Conservation (phyloP, 257 asterid species). For the Schizonepeta tenuifolia region DNA sequence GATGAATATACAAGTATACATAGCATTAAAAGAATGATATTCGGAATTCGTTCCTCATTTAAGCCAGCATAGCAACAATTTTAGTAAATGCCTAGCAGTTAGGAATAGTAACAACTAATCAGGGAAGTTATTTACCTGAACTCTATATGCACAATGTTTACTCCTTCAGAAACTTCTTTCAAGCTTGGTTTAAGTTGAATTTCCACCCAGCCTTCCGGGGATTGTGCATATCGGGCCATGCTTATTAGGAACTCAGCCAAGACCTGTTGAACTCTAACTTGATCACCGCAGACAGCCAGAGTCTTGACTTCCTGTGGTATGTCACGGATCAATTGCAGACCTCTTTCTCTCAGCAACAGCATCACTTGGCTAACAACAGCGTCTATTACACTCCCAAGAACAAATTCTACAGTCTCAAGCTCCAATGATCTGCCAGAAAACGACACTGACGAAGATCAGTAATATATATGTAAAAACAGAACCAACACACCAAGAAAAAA, state of each 20-base stretch:
- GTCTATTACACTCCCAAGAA: constrained; percentile 77
- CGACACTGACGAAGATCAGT: constrained; percentile 17
- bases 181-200: constrained; percentile 74
- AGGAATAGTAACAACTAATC: background rate
- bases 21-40: background rate
- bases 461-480: background rate
- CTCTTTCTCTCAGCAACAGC: constrained; percentile 72
- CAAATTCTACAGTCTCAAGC: constrained; percentile 71
- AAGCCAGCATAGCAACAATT: background rate
- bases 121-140: constrained; percentile 53
- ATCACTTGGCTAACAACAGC: constrained; percentile 94
- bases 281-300: constrained; percentile 70
- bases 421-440: constrained; percentile 58
- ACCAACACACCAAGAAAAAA: constrained; percentile 2
- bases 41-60: background rate
- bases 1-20: too few species aligned
- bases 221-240: constrained; percentile 69
- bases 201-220: constrained; percentile 86
- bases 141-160: constrained; percentile 56
- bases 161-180: constrained; percentile 59
- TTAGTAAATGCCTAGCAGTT: too few species aligned
- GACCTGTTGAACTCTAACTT: constrained; percentile 80
- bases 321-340: constrained; percentile 72
- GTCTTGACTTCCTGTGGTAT: constrained; percentile 87
- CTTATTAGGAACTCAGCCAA: constrained; percentile 71